These are phyloP conservation scores for Colletotrichum musae DNA, from an alignment of 2,329 filamentous ascomycete genomes.

Conservation along the genomic window DNA sequence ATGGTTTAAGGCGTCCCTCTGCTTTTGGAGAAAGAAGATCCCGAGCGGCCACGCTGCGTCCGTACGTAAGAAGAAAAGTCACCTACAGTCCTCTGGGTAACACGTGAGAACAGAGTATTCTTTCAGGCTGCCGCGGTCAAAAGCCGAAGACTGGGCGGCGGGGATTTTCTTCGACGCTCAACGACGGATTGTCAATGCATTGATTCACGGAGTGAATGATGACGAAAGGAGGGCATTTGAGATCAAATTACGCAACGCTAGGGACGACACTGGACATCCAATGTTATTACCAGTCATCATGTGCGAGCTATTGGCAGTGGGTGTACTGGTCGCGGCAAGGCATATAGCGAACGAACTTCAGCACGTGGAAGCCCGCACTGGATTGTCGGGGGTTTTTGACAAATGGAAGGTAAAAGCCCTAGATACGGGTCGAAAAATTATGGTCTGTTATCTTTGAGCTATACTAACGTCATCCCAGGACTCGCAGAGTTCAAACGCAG, in stretches of 20 bases:
- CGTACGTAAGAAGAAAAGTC: not conserved
- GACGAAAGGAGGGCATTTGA: not conserved
- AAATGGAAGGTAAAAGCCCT: not conserved
- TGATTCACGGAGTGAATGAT: not conserved
- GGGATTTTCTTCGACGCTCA: not conserved
- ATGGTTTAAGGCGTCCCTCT: too few relatives aligned
- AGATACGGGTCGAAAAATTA: too few relatives aligned
- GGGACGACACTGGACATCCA: not conserved
- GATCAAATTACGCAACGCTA: not conserved
- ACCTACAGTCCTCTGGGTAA: too few relatives aligned
- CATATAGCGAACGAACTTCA: not conserved
- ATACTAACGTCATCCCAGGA: not conserved
- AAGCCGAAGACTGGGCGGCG: not conserved
- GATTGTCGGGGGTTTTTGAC: not conserved
- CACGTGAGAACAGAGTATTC: not conserved
- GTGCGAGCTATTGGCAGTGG: not conserved
- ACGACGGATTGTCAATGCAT: not conserved
- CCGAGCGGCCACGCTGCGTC: too few relatives aligned
- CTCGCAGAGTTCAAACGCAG: not conserved
- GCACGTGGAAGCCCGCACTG: not conserved
- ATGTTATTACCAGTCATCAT: not conserved
- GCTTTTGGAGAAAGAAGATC: too few relatives aligned
- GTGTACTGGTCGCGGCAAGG: not conserved
- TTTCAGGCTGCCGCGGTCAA: not conserved
- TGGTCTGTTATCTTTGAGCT: not conserved